Conservation (phyloP, 1,284 basidiomycete species). For the Schizopora paradoxa region DNA sequence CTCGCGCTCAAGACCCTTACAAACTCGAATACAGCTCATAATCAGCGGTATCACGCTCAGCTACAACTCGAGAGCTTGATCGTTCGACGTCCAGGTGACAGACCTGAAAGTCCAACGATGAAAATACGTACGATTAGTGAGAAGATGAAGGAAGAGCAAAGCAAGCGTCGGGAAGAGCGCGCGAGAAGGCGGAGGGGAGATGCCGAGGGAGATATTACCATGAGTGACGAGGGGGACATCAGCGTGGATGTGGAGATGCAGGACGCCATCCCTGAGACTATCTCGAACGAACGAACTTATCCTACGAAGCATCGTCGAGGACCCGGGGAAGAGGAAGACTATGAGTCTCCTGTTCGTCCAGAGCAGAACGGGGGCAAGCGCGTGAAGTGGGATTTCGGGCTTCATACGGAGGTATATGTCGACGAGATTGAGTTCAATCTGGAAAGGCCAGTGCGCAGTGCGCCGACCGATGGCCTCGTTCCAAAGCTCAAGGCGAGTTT, state of each 20-base stretch:
- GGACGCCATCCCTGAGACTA: constrained; percentile 21
- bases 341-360: constrained; percentile 53
- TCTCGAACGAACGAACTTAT: too few relatives aligned
- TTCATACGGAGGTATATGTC: constrained; percentile 55
- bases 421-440: constrained; percentile 52
- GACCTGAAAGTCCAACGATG: constrained; percentile 75
- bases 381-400: constrained; percentile 76
- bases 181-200: constrained; percentile 51
- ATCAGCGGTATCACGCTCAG: constrained; percentile 57
- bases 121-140: constrained; percentile 70
- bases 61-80: constrained; percentile 58
- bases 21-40: constrained; percentile 60
- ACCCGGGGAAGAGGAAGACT: constrained; percentile 81
- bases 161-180: constrained; percentile 52
- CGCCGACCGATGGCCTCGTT: constrained; percentile 51
- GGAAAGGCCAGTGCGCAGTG: constrained; percentile 38
- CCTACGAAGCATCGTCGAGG: constrained; percentile 46
- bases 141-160: constrained; percentile 65
- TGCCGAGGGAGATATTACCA: constrained; percentile 30
- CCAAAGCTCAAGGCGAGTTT: constrained; percentile 5
- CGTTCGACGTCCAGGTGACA: constrained; percentile 59
- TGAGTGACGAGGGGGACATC: constrained; percentile 27
- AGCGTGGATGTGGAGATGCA: constrained; percentile 27
- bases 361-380: constrained; percentile 41
- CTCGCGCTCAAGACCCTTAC: constrained; percentile 65